Evolutionary conservation across 768 basidiomycete species (phyloP), one percentile per base, ranked within the genome.

Genomic region (Nevesoporus exiguus): DNA sequence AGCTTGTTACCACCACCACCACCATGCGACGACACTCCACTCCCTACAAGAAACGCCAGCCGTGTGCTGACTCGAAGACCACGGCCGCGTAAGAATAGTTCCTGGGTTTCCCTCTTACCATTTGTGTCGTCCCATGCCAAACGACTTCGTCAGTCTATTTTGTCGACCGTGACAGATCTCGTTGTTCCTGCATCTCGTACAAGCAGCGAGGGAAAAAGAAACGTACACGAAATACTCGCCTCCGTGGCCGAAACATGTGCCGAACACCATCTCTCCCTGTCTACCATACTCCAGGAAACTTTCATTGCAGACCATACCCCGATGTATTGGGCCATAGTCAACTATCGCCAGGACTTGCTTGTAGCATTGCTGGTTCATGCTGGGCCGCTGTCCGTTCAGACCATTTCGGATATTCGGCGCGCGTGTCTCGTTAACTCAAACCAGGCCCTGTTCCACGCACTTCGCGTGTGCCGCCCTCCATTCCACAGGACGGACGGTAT

Each of bases 181-280:
- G 77, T 82, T 10, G 21, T 51, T 14, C 51, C 56, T 5, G 51
- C 56, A 1, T 54, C 57, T 14, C 56, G 42, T 14, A 17, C 21
- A 24, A 22, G 22, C 29, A 30, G 22, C n/a, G 21, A 13, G 2
- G 51, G 53, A 14, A 54, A 40, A 24, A 50, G 33, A 15, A 49
- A 52, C 9, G 72, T 74, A 0, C 56, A 70, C 3, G 65, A 60
- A 24, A 77, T 88, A 19, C 76, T 90, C 9, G 75, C 77, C 30
- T 83, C 81, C 62, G 84, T 85, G 57, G 76, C 77, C 0, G 80
- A 83, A 22, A 82, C 80, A 0, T 90, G 88, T 60, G 56, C 67
- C 3, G 65, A 76, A 1, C 75, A 83, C 34, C 73, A 71, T n/a
- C 58, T 89, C 5, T 76, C 77, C 0, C 30, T 71, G 5, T 57